Percentiles rank a stretch among this genome's conserved stretches.
Evolutionary conservation across 495 filamentous ascomycete species (phyloP).

Genomic region (Neurospora tetrasperma): DNA sequence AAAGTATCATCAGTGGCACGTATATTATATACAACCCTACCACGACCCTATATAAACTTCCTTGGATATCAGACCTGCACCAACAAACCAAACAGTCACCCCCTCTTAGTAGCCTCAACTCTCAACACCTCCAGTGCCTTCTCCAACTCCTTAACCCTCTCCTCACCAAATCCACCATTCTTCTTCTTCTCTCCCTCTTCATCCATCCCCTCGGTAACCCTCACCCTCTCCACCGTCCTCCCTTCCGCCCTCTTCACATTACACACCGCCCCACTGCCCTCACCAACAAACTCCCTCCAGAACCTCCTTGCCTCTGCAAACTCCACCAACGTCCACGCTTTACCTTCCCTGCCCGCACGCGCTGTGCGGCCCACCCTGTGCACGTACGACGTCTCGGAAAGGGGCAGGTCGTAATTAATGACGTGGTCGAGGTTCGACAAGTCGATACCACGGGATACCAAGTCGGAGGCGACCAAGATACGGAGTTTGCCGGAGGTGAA

Average conservation of each 20-base stretch:
- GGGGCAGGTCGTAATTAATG: slow-evolving; percentile 89
- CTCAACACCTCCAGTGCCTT: slow-evolving; percentile 43
- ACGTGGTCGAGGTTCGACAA: slow-evolving; percentile 69
- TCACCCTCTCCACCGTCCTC: slow-evolving; percentile 18
- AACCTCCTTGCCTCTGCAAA: slow-evolving; percentile 79
- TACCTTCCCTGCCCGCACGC: slow-evolving; percentile 63
- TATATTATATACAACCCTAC: not conserved
- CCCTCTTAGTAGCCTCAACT: slow-evolving; percentile 31
- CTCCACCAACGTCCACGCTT: slow-evolving; percentile 74
- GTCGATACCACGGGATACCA: slow-evolving; percentile 89
- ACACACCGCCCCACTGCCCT: slow-evolving; percentile 20
- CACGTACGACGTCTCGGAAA: slow-evolving; percentile 69
- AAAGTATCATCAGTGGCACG: not conserved
- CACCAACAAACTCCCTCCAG: slow-evolving; percentile 60
- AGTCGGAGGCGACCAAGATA: slow-evolving; percentile 80
- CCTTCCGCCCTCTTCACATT: slow-evolving; percentile 13
- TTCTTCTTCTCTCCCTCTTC: slow-evolving; percentile 26
- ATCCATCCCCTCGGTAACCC: slow-evolving; percentile 15
- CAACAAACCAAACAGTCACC: not conserved
- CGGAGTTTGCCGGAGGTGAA: slow-evolving; percentile 55
- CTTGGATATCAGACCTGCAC: not conserved
- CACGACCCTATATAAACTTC: not conserved
- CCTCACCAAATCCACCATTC: slow-evolving; percentile 31
- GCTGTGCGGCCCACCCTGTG: slow-evolving; percentile 91
- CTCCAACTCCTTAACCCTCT: slow-evolving; percentile 47